Percentiles rank a stretch among this genome's conserved stretches.
These are phyloP conservation scores for Corymbia calophylla DNA, from an alignment of 441 rosid species.

Conservation along the genomic window DNA sequence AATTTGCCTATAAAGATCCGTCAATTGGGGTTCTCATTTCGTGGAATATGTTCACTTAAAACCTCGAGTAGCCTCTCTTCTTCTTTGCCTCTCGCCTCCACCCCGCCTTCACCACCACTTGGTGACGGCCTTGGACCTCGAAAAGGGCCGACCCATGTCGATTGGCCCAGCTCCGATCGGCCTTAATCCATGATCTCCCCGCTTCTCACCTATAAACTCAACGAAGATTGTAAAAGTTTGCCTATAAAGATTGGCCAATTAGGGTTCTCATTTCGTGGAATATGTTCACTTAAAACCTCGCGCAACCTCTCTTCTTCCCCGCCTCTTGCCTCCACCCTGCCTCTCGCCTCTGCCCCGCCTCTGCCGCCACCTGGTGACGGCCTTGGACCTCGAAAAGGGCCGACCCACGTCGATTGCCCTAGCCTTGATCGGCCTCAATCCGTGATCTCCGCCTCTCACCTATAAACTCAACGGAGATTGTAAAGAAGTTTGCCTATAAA, in stretches of 20 bases:
- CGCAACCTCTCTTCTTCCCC: background rate
- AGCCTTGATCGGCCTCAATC: background rate
- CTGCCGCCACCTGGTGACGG: background rate
- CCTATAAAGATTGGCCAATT: too few species aligned
- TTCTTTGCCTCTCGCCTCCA: too few species aligned
- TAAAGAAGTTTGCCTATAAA: too few species aligned
- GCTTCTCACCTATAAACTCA: too few species aligned
- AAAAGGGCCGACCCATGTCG: too few species aligned
- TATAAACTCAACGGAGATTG: too few species aligned
- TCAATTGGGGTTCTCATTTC: background rate
- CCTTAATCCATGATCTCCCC: too few species aligned
- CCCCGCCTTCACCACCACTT: too few species aligned
- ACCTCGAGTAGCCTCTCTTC: background rate
- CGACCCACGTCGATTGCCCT: background rate
- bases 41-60: background rate
- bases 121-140: too few species aligned
- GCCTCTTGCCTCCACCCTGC: background rate
- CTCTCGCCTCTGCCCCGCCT: background rate
- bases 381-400: background rate
- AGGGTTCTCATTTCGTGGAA: too few species aligned
- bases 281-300: background rate
- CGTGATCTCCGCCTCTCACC: background rate
- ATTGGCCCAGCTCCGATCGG: too few species aligned
- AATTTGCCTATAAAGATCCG: background rate
- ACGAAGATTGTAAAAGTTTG: too few species aligned